Evolutionary conservation across 2,329 filamentous ascomycete genomes (phyloP).

Genomic region (Botrytis fragariae): DNA sequence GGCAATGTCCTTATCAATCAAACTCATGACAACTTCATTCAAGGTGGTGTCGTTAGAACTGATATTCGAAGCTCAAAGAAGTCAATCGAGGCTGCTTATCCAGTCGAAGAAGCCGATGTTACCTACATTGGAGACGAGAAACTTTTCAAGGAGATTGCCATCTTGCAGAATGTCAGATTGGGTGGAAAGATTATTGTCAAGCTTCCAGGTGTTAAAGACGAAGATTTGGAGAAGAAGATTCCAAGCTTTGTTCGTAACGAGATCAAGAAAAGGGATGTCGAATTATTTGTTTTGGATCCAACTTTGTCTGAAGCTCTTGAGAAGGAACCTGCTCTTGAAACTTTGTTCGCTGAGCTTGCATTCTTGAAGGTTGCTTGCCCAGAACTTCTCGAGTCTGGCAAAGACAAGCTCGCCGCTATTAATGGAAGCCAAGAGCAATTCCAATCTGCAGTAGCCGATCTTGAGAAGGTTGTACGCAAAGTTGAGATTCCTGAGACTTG

Average conservation of each 20-base stretch:
- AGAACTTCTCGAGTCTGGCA: constrained; percentile 57
- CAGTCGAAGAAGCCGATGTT: constrained; percentile 75
- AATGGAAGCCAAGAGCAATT: constrained; percentile 51
- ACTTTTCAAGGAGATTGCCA: constrained; percentile 73
- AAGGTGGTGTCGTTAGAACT: constrained; percentile 77
- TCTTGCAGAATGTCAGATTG: constrained; percentile 66
- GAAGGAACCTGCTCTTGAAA: constrained; percentile 58
- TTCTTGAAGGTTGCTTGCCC: constrained; percentile 78
- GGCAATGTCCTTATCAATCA: constrained; percentile 61
- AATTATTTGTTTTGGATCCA: constrained; percentile 74
- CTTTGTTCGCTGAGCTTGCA: constrained; percentile 72
- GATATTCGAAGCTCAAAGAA: constrained; percentile 83
- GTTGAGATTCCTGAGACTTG: constrained; percentile 78
- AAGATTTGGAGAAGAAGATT: constrained; percentile 86
- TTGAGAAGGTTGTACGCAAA: constrained; percentile 68
- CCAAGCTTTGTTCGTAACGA: constrained; percentile 67
- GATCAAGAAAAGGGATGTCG: constrained; percentile 65
- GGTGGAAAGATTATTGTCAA: constrained; percentile 73
- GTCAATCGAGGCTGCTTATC: constrained; percentile 80
- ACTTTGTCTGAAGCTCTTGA: constrained; percentile 65
- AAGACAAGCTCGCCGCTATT: constrained; percentile 64
- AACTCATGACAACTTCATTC: constrained; percentile 62
- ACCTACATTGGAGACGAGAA: constrained; percentile 76
- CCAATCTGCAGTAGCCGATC: constrained; percentile 60
- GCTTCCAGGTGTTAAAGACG: constrained; percentile 76